Base-by-base conservation (phyloP, 1,284 basidiomycete genomes). In the Anthracocystis setariae region DNA sequence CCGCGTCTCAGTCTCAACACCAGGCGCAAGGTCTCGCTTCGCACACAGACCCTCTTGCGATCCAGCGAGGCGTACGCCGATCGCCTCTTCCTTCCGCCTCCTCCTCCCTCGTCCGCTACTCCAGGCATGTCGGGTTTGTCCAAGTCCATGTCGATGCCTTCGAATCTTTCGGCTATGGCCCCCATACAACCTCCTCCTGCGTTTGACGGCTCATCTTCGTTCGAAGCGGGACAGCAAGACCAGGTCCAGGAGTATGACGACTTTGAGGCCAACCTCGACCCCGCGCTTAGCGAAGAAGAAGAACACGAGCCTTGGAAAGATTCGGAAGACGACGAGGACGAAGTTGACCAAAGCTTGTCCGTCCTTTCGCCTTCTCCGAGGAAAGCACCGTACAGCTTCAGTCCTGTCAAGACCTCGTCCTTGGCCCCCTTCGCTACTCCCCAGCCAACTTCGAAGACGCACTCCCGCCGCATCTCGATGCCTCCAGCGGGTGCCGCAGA, bases 1-100 rank as follows among this genome's bases (percentile, higher is more conserved):
- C 70, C 70, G 12, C 50, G 70, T 25, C 60, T 73, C 56, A 68
- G 64, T 46, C 61, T 67, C 37, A 52, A 64, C 17, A 64, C 70
- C 35, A 46, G 51, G 20, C 70, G 70, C 43, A 52, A 54, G 15
- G 64, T 73, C 15, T 73, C 70, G 42, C 55, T 73, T n/a, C 70
- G 70, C 21, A 73, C 70, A 1, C 64, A 64, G 38, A 73, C 70
- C n/a, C 57, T 73, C 2, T 60, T 73, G 8, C 52, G 61, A 21
- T 57, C 61, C 23, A 73, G 70, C 54, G 70, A 67, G 53, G 60
- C 60, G 2, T 73, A 73, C 32, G 47, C 56, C 10, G 70, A 73
- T 39, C 56, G 70, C 21, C 60, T 73, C 18, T 73, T 60, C 54
- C 48, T 73, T 12, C 70, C 70, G 24, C 65, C 65, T 15, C 61